A percentile compares a stretch with the other conserved stretches of the same genome.
Conservation (phyloP, 129 eudicot genomes). For the Tagetes patula region DNA sequence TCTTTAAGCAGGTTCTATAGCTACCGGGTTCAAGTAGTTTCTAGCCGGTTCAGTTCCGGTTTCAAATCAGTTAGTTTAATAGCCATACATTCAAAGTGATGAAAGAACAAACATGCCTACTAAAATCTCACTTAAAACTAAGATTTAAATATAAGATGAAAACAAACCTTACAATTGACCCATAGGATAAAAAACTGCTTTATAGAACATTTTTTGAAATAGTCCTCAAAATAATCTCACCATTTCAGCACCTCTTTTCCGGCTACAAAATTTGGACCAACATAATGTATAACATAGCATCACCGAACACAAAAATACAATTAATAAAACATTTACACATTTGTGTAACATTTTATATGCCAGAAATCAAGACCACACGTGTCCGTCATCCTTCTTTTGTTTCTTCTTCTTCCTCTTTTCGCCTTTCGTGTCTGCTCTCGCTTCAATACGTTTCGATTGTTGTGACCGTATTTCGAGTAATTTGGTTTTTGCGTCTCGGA, state of each 20-base stretch:
- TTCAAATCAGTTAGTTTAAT: too few relatives aligned
- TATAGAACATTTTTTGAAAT: not conserved
- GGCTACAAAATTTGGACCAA: constrained; percentile 35
- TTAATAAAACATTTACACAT: constrained; percentile 21
- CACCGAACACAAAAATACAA: constrained; percentile 3
- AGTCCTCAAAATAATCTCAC: not conserved
- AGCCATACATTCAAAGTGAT: too few relatives aligned
- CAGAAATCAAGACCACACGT: constrained; percentile 69
- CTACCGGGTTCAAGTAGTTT: too few relatives aligned
- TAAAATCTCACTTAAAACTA: too few relatives aligned
- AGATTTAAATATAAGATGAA: too few relatives aligned
- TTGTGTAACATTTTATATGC: constrained; percentile 16
- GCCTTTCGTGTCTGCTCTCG: constrained; percentile 50
- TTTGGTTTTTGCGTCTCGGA: constrained; percentile 73
- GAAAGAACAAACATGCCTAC: too few relatives aligned
- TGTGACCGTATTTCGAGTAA: constrained; percentile 68
- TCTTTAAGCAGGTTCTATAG: too few relatives aligned
- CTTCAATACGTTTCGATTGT: constrained; percentile 55
- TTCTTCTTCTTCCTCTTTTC: constrained; percentile 84
- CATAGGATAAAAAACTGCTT: too few relatives aligned
- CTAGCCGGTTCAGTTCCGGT: too few relatives aligned
- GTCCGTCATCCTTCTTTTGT: constrained; percentile 61
- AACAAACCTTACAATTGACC: too few relatives aligned
- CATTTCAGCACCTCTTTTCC: constrained; percentile 2
- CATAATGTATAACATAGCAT: constrained; percentile 15